Conservation (phyloP, 164 flowering plant species). For the Berberis vulgaris region DNA sequence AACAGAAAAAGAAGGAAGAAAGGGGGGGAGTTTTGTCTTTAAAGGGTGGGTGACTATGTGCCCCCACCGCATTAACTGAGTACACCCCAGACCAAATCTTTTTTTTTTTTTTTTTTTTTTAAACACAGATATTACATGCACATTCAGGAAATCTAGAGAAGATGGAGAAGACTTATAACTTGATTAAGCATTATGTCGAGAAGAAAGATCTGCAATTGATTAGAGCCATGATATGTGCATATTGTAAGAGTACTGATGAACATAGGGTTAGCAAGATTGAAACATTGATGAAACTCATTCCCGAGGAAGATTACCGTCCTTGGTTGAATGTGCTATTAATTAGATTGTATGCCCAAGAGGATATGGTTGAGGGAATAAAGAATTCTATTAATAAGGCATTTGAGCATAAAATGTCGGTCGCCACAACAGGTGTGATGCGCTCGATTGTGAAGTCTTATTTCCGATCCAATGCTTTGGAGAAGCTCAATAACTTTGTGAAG, state of each 20-base stretch:
- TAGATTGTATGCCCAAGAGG: conserved; percentile 64
- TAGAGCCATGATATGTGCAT: conserved; percentile 72
- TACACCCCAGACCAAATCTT: too few species aligned
- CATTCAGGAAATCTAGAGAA: conserved; percentile 49
- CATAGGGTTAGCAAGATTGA: conserved; percentile 56
- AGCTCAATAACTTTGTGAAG: conserved; percentile 41
- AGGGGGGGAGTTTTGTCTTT: too few species aligned
- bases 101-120: too few species aligned
- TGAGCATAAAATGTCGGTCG: conserved; percentile 36
- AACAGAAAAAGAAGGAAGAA: too few species aligned
- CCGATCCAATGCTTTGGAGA: conserved; percentile 56
- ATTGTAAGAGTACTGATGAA: conserved; percentile 43
- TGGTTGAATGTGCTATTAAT: conserved; percentile 78
- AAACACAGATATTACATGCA: conserved; percentile 29
- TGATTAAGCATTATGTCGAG: conserved; percentile 35
- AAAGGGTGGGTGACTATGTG: too few species aligned
- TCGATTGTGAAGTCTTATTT: conserved; percentile 48
- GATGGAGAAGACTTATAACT: conserved; percentile 67
- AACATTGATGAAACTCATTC: conserved; percentile 37
- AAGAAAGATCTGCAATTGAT: conserved; percentile 29
- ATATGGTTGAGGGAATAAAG: conserved; percentile 60
- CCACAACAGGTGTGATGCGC: conserved; percentile 36
- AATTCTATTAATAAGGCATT: conserved; percentile 54
- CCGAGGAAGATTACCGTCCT: conserved; percentile 51
- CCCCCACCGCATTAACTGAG: too few species aligned